Evolutionary conservation across 148 eudicot species (phyloP).

Genomic region (Vaccinium darrowii): DNA sequence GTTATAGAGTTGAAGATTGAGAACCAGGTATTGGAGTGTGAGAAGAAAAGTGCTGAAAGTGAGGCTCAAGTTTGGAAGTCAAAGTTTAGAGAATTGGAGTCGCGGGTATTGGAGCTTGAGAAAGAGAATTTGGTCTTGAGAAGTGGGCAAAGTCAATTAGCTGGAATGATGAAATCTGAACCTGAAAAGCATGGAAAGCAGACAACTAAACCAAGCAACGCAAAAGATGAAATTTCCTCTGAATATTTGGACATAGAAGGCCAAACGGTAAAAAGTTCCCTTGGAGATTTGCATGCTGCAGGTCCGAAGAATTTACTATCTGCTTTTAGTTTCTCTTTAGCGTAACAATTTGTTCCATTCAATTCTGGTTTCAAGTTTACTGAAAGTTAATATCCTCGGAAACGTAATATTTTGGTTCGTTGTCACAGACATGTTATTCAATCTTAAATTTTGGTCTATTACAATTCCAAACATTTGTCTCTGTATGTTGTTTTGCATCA

Average conservation of each 20-base stretch:
- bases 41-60: constrained; percentile 43
- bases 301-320: constrained; percentile 12
- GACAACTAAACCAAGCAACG: background rate
- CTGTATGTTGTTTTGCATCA: background rate
- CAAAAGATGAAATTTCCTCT: constrained; percentile 3
- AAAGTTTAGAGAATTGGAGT: constrained; percentile 48
- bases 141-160: background rate
- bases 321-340: constrained; percentile 5
- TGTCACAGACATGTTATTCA: background rate
- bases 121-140: constrained; percentile 20
- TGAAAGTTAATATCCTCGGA: background rate
- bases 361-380: background rate
- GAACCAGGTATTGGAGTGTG: constrained; percentile 55
- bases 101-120: constrained; percentile 35
- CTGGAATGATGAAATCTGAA: background rate
- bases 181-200: background rate
- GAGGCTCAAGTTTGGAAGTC: constrained; percentile 45
- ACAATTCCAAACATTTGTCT: background rate
- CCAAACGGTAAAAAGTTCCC: background rate
- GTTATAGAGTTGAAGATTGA: constrained; percentile 50
- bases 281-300: constrained; percentile 11
- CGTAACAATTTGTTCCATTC: background rate
- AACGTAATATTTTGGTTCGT: background rate
- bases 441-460: background rate
- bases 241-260: constrained; percentile 14